Evolutionary conservation across 257 asterid genomes (phyloP).

Genomic region (Capsicum baccatum): DNA sequence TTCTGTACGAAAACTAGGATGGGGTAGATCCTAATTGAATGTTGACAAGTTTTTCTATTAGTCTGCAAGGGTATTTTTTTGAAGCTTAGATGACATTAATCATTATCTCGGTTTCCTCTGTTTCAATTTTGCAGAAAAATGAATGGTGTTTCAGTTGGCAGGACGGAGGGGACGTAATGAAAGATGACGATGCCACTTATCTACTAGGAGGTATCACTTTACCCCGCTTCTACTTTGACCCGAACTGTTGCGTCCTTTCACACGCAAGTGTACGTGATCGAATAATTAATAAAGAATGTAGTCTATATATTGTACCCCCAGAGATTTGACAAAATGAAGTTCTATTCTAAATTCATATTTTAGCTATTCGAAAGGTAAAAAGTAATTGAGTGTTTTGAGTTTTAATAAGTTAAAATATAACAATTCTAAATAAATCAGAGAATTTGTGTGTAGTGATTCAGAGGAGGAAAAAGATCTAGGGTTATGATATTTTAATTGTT

Average conservation of each 20-base stretch:
- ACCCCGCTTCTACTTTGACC: slow-evolving; percentile 4
- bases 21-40: not conserved
- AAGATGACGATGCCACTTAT: slow-evolving; percentile 63
- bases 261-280: too few species aligned
- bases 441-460: too few species aligned
- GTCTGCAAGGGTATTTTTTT: not conserved
- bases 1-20: not conserved
- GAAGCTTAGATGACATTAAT: not conserved
- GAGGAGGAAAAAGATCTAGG: too few species aligned
- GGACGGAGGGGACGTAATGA: slow-evolving; percentile 52
- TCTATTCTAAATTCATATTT: too few species aligned
- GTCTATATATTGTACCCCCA: too few species aligned
- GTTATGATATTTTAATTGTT: too few species aligned
- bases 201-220: slow-evolving; percentile 69
- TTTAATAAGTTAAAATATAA: too few species aligned
- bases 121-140: slow-evolving; percentile 45
- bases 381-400: too few species aligned
- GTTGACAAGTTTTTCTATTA: not conserved
- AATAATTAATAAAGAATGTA: too few species aligned
- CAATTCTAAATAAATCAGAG: too few species aligned
- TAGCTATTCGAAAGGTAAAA: too few species aligned
- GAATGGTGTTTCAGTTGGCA: slow-evolving; percentile 84
- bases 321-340: too few species aligned
- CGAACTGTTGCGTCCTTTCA: not conserved
- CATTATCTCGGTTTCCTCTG: not conserved